Conservation (phyloP, 1,139 yeast species). For the Kurtzmaniella quercitrusa region DNA sequence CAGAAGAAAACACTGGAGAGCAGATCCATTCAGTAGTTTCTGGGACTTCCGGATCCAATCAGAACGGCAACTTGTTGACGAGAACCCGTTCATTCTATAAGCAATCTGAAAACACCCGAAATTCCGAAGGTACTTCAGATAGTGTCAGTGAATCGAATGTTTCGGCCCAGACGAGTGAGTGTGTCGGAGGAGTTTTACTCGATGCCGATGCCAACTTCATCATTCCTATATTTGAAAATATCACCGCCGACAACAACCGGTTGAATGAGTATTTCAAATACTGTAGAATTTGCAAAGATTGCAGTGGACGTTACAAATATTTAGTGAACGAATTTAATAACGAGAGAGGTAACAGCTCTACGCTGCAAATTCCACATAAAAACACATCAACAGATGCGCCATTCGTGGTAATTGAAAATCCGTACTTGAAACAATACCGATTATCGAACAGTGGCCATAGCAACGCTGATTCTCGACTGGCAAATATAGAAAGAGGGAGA, state of each 20-base stretch:
- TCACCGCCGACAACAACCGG: slow-evolving; percentile 8
- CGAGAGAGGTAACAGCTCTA: slow-evolving; percentile 8
- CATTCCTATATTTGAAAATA: slow-evolving; percentile 28
- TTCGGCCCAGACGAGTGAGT: slow-evolving; percentile 1
- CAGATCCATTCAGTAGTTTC: background rate
- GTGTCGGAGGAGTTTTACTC: slow-evolving; percentile 21
- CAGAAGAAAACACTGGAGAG: slow-evolving; percentile 1
- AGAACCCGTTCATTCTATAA: background rate
- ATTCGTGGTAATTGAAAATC: slow-evolving; percentile 37
- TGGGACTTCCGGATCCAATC: background rate
- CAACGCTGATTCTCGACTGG: slow-evolving; percentile 3
- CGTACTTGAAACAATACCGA: slow-evolving; percentile 19
- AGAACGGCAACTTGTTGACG: background rate
- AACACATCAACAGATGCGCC: slow-evolving; percentile 13
- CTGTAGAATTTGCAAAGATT: slow-evolving; percentile 35
- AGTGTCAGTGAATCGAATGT: slow-evolving; percentile 5
- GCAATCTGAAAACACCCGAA: background rate
- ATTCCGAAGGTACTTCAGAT: slow-evolving; percentile 1
- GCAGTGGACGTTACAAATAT: slow-evolving; percentile 30
- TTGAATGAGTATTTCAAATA: slow-evolving; percentile 18
- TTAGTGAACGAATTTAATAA: slow-evolving; percentile 26
- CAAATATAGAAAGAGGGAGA: slow-evolving; percentile 5
- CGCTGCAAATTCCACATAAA: background rate
- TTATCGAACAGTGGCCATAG: slow-evolving; percentile 1
- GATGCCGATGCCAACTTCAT: slow-evolving; percentile 35